Base-by-base conservation (phyloP, 2,329 filamentous ascomycete genomes). In the Scedosporium apiospermum region DNA sequence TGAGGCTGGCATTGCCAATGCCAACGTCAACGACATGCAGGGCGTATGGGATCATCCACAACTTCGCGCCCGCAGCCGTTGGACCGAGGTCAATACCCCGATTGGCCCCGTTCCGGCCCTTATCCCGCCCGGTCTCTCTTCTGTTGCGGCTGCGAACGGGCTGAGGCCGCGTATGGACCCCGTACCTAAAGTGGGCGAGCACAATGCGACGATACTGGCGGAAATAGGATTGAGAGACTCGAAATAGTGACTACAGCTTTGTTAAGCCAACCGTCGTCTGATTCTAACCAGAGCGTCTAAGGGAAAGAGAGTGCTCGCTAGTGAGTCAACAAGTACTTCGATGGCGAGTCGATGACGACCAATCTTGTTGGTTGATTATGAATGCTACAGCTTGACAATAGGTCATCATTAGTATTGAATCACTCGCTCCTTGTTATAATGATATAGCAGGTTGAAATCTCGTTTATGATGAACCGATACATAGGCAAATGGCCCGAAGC, bases 41-140 rank as follows among this genome's bases (percentile, higher is more conserved):
- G 79, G 74, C 3, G 74, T 84, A 0, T 84, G 82, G 82, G 69
- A 77, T 0, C 82, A 85, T 64, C 77, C 77, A 1, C 82, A 84
- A 64, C 72, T 84, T 0, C 68, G 72, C 51, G 80, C 81, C 1
- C 71, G 82, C n/a, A 69, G 72, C 0, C 71, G 82, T 10, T 85
- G 81, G 81, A 76, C 77, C 0, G 70, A 82, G 59, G 72, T 85
- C 10, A 69, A 79, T 18, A 83, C 78, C 0, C 74, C 79, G 0
- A 71, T 67, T 1, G 80, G 82, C 0, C 66, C 21, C 3, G 73
- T 84, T 16, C 77, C 78, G 1, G 78, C 80, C 0, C 69, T 84
- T 51, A 68, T 82, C 3, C 81, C 81, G 0, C 81, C 81, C 0
- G 81, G 82, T 0, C 72, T 76, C 16, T 34, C 55, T 34, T 7